Evolutionary conservation across 495 filamentous ascomycete species (phyloP).

Genomic region (Rhypophila decipiens): DNA sequence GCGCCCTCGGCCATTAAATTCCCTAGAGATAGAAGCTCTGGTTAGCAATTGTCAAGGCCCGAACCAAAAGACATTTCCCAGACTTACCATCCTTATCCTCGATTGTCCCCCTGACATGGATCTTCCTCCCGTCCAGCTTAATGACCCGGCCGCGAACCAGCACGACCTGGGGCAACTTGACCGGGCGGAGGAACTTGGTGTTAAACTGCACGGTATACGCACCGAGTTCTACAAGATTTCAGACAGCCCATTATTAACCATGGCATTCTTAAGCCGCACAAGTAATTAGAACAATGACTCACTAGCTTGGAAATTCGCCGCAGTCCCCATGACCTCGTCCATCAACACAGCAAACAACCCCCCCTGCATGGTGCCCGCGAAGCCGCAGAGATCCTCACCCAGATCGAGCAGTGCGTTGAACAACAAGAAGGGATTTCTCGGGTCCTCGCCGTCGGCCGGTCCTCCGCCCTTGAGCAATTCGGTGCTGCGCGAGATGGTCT

Average conservation of each 20-base stretch:
- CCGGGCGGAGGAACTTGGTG: conserved; percentile 9
- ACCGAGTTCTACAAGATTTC: conserved; percentile 4
- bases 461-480: conserved; percentile 14
- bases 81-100: conserved; percentile 18
- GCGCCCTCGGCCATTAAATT: conserved; percentile 14
- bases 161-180: conserved; percentile 13
- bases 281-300: no score
- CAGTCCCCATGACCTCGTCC: conserved; percentile 20
- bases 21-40: conserved; percentile 1
- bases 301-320: conserved; percentile 15
- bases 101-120: conserved; percentile 14
- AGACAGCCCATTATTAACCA: background rate
- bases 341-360: conserved; percentile 15
- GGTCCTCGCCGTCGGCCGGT: conserved; percentile 11
- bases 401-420: conserved; percentile 20
- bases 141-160: conserved; percentile 15
- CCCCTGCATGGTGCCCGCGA: conserved; percentile 14
- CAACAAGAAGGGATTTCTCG: conserved; percentile 15
- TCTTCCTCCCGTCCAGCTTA: conserved; percentile 14
- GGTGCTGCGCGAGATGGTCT: conserved; percentile 1
- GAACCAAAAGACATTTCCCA: background rate
- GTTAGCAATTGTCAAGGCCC: background rate
- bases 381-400: conserved; percentile 16
- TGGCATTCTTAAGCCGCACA: no score
- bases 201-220: conserved; percentile 17